Evolutionary conservation across 1,284 basidiomycete species (phyloP).

Genomic region (Marasmius tenuissimus): DNA sequence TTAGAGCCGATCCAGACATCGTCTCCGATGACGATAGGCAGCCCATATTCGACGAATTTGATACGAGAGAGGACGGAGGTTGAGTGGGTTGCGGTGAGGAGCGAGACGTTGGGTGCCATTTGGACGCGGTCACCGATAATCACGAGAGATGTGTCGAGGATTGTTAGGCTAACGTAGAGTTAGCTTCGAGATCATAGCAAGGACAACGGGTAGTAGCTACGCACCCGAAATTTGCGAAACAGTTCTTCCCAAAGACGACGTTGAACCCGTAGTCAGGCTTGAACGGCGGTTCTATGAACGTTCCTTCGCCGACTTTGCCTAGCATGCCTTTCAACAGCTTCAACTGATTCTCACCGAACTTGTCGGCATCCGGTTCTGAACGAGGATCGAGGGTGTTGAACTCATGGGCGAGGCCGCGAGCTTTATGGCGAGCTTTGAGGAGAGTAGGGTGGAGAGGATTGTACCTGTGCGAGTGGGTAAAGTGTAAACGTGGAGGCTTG

Average conservation of each 20-base stretch:
- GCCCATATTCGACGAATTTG: constrained; percentile 9
- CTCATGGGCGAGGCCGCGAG: not conserved
- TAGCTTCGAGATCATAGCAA: too few species aligned
- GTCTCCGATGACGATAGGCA: constrained; percentile 11
- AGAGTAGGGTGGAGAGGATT: not conserved
- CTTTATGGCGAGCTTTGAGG: not conserved
- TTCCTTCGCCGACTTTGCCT: not conserved
- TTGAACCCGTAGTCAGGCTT: not conserved
- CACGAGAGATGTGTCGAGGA: constrained; percentile 17
- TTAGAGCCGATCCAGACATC: constrained; percentile 23
- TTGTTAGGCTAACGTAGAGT: not conserved
- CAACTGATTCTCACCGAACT: too few species aligned
- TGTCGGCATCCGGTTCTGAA: too few species aligned
- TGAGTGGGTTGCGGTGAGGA: constrained; percentile 16
- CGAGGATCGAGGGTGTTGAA: too few species aligned
- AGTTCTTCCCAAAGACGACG: not conserved
- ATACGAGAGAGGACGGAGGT: constrained; percentile 11
- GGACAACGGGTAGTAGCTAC: not conserved
- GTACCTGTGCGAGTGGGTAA: not conserved
- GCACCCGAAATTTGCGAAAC: not conserved
- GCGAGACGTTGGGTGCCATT: constrained; percentile 19
- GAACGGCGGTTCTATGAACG: not conserved
- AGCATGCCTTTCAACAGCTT: not conserved
- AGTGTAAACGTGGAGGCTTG: not conserved
- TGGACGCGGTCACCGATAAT: constrained; percentile 16